Conservation (phyloP, 176 grass and related monocot genomes). For the Cenchrus fungigraminus region DNA sequence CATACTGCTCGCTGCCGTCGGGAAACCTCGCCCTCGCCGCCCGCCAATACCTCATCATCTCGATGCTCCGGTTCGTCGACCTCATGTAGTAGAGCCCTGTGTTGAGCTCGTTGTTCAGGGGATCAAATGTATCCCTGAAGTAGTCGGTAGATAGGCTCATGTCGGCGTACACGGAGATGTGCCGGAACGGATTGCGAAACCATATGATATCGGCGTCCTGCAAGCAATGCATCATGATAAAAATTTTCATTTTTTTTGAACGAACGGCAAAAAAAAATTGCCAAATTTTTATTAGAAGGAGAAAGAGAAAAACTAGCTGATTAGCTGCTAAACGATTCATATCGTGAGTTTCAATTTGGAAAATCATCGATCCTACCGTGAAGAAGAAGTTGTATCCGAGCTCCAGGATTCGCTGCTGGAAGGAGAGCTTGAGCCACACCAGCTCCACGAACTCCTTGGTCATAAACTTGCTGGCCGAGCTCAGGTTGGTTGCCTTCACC, state of each 20-base stretch:
- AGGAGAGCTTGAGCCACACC: constrained; percentile 60
- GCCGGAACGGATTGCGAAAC: constrained; percentile 57
- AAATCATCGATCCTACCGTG: constrained; percentile 40
- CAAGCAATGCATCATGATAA: not conserved
- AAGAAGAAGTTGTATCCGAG: constrained; percentile 79
- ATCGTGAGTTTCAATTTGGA: too few species aligned
- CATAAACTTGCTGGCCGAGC: constrained; percentile 45
- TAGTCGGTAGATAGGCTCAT: constrained; percentile 46
- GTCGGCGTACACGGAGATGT: constrained; percentile 39
- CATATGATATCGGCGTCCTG: constrained; percentile 59
- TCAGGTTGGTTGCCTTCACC: constrained; percentile 22
- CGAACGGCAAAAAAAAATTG: too few species aligned
- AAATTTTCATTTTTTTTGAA: too few species aligned
- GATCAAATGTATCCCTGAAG: constrained; percentile 17
- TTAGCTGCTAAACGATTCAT: too few species aligned
- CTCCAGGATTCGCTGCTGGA: constrained; percentile 58
- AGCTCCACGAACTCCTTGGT: constrained; percentile 60
- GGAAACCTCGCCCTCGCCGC: constrained; percentile 38
- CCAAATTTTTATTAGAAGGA: too few species aligned
- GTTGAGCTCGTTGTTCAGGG: constrained; percentile 50
- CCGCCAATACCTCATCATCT: constrained; percentile 48
- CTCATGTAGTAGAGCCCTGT: constrained; percentile 57
- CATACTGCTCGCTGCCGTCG: constrained; percentile 34
- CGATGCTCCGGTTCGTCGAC: constrained; percentile 37
- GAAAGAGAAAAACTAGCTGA: too few species aligned